phyloP scores from a whole-genome alignment of 495 filamentous ascomycete species.

The Cercophora newfieldiana region DNA sequence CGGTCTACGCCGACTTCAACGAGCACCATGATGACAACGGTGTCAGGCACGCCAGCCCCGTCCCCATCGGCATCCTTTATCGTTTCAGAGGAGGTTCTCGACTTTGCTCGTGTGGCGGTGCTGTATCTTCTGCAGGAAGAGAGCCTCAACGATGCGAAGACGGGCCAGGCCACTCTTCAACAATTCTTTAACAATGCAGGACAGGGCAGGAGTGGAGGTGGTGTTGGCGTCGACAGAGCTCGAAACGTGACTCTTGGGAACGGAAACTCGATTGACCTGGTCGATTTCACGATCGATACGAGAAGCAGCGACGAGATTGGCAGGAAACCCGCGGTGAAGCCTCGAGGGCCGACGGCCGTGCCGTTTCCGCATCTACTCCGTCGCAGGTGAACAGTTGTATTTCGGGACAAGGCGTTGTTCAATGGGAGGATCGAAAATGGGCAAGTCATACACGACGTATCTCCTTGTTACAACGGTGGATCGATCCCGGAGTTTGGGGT shows the following conservation, averaged over 20 bases:
- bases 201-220: conserved; percentile 25
- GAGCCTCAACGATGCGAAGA: conserved; percentile 51
- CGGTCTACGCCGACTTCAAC: conserved; percentile 25
- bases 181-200: conserved; percentile 46
- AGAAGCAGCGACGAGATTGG: conserved; percentile 16
- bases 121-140: conserved; percentile 63
- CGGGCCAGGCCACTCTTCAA: conserved; percentile 59
- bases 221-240: conserved; percentile 32
- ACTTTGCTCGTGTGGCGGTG: conserved; percentile 67
- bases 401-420: background rate
- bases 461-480: background rate
- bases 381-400: background rate
- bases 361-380: background rate
- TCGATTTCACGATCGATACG: conserved; percentile 34
- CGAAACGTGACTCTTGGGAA: conserved; percentile 45
- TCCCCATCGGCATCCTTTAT: conserved; percentile 33
- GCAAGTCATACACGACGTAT: background rate
- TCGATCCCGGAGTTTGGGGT: background rate
- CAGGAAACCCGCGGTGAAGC: background rate
- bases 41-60: conserved; percentile 29
- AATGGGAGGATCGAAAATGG: background rate
- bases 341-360: background rate
- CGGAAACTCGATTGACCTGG: conserved; percentile 48
- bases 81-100: conserved; percentile 53
- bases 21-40: conserved; percentile 32